These are phyloP conservation scores for Rhizopogon roseolus DNA, from an alignment of 768 basidiomycete genomes.

Conservation along the genomic window DNA sequence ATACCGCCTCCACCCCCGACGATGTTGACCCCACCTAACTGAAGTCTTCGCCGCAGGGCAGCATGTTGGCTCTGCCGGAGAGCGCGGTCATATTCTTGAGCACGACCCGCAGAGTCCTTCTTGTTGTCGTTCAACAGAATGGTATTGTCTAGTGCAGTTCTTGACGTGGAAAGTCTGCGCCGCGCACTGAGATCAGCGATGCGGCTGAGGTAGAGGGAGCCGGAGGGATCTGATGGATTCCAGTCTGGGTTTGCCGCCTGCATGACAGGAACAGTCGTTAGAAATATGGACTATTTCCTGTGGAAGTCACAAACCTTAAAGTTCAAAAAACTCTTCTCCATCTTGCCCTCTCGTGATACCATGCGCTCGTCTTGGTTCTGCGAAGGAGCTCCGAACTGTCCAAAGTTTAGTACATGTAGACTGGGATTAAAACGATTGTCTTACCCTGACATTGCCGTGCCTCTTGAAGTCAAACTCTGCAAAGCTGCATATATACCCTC, in stretches of 20 bases:
- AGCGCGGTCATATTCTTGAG: slow-evolving; percentile 74
- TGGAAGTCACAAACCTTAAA: slow-evolving; percentile 58
- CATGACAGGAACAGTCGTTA: slow-evolving; percentile 1
- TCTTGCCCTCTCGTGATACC: slow-evolving; percentile 91
- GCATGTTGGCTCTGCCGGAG: slow-evolving; percentile 63
- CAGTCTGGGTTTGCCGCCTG: slow-evolving; percentile 93
- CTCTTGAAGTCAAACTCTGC: slow-evolving; percentile 97
- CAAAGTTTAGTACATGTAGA: neutral
- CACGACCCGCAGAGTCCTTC: slow-evolving; percentile 44
- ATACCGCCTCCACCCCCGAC: slow-evolving; percentile 42
- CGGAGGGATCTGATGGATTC: slow-evolving; percentile 87
- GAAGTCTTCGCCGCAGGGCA: slow-evolving; percentile 38
- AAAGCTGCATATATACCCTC: slow-evolving; percentile 97
- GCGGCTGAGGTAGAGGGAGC: slow-evolving; percentile 84
- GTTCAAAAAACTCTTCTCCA: slow-evolving; percentile 97
- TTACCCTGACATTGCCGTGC: slow-evolving; percentile 86
- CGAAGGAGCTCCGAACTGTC: slow-evolving; percentile 81
- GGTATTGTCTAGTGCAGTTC: slow-evolving; percentile 20
- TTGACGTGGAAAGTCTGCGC: slow-evolving; percentile 25
- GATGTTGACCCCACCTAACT: slow-evolving; percentile 16
- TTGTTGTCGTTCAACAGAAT: slow-evolving; percentile 25
- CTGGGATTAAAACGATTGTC: slow-evolving; percentile 9
- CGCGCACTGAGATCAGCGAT: slow-evolving; percentile 67
- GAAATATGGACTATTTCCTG: neutral
- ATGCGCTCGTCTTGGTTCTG: slow-evolving; percentile 64